Conservation (phyloP, 331 rosid genomes). For the Spiraea crenata region DNA sequence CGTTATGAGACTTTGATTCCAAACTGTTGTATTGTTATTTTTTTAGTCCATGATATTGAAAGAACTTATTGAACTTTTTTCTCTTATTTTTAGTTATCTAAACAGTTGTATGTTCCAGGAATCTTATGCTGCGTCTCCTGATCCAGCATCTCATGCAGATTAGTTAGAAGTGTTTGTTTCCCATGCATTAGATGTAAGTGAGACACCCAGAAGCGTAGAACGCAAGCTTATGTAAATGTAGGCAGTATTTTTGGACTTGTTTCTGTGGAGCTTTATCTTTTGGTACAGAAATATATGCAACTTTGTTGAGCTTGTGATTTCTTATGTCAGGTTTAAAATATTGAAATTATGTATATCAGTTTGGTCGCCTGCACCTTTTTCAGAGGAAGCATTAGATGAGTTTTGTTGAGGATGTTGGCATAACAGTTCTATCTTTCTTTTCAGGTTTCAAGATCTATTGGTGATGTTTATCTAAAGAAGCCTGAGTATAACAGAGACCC, state of each 20-base stretch:
- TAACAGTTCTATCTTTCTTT: background rate
- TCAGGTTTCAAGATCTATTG: conserved; percentile 96
- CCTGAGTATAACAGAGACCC: conserved; percentile 72
- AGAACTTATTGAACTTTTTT: background rate
- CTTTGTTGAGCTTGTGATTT: conserved; percentile 10
- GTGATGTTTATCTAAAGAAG: conserved; percentile 79
- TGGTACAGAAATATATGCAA: background rate
- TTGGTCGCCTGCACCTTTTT: background rate
- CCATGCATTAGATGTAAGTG: conserved; percentile 11
- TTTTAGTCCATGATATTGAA: background rate
- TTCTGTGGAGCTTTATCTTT: no score
- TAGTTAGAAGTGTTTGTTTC: conserved; percentile 14
- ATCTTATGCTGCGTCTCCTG: conserved; percentile 12
- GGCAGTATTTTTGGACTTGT: background rate
- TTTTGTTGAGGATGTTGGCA: conserved; percentile 12
- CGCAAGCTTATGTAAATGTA: background rate
- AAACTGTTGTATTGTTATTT: background rate
- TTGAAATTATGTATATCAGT: background rate
- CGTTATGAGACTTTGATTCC: no score
- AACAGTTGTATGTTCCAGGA: conserved; percentile 22
- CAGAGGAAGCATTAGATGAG: background rate
- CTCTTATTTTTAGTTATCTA: background rate
- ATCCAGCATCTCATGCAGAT: conserved; percentile 28
- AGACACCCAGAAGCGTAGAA: background rate
- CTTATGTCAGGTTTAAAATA: background rate